Base-by-base conservation (phyloP, 2,329 filamentous ascomycete species). In the Huntiella omanensis region DNA sequence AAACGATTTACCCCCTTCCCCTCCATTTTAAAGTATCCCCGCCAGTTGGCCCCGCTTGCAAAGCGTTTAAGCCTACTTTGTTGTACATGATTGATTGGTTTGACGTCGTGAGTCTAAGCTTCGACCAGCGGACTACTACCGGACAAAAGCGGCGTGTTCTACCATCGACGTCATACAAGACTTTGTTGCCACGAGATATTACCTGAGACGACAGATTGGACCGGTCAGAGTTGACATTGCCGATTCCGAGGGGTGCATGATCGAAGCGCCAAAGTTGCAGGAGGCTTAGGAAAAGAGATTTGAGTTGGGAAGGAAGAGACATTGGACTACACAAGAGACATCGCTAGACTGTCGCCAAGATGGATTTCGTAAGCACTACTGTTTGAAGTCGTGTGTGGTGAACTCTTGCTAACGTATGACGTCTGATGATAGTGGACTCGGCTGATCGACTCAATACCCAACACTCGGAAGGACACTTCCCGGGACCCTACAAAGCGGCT, bases 401-500 rank as follows among this genome's bases (percentile, higher is more conserved):
- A 37, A 10, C 22, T 28, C 33, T 33, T 37, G 22, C 22, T 28
- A 28, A 28, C 22, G 7, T 28, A 28, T 28, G 22, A 28, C 22
- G 22, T 41, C 22, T 28, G 19, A 17, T 34, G 28, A 28, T 54
- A 80, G 75, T 80, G 75, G 75, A 74, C 74, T 64, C 73, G 75
- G 62, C 67, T 80, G 62, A 64, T 80, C 64, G 75, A 73, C 58
- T 71, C 70, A 54, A 71, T 69, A 53, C 67, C 73, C 57, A 65
- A 79, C 54, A 66, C 71, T 54, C 68, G 68, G 55, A 75, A 70
- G 60, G 73, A 76, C 56, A 68, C 69, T 51, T 70, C 71, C 49
- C 74, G 71, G 56, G 74, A 80, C 58, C 75, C 75, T 40, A 66
- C 73, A 49, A 71, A 73, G 56, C 73, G 75, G 51, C 67, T 78